Base-by-base conservation (phyloP, 495 filamentous ascomycete genomes). In the Lasiosphaeriaceae sp. region DNA sequence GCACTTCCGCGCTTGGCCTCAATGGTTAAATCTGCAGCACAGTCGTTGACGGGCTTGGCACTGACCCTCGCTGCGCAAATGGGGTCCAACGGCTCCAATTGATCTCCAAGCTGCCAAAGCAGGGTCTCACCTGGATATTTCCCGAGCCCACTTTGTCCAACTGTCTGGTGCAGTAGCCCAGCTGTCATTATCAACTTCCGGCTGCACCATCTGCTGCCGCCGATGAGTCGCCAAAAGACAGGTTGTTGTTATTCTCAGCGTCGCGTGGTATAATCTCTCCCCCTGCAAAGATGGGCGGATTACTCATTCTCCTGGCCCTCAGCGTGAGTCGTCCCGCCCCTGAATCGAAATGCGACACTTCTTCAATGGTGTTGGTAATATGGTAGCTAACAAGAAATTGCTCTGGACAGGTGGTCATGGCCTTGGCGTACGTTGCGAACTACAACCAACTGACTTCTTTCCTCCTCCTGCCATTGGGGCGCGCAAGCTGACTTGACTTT, bases 281-380 rank as follows among this genome's bases (percentile, higher is more conserved):
- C 12, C 39, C 39, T 43, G 14, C 4, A 56, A 56, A 59, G 52
- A 71, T 90, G 83, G 89, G 90, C 71, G 92, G 92, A 69, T 80
- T 97, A 50, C 85, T 96, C 62, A 88, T 92, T 67, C 76, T 97
- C 77, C 83, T 97, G 74, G 81, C 81, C 37, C 77, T 96, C 78
- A 86, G 77, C 65, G 75, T 76, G 69, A 63, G 71, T 65, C 21
- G n/a, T 20, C 19, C 16, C 24, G 17, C 12, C 24, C 34, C 37
- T 47, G 45, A 20, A 45, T 16, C 14, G 4, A 43, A 12, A 43
- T 43, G 14, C 44, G 29, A 11, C 35, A 2, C 11, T 19, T 26
- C 22, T 29, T 17, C 31, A 17, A 20, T 39, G 11, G 31, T 52
- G 16, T 50, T 47, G 43, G 54, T 37, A 49, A 29, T 50, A 19